Percentiles rank a stretch among this genome's conserved stretches.
These are phyloP conservation scores for Fomitopsis pulvina DNA, from an alignment of 768 basidiomycete species.

Conservation along the genomic window DNA sequence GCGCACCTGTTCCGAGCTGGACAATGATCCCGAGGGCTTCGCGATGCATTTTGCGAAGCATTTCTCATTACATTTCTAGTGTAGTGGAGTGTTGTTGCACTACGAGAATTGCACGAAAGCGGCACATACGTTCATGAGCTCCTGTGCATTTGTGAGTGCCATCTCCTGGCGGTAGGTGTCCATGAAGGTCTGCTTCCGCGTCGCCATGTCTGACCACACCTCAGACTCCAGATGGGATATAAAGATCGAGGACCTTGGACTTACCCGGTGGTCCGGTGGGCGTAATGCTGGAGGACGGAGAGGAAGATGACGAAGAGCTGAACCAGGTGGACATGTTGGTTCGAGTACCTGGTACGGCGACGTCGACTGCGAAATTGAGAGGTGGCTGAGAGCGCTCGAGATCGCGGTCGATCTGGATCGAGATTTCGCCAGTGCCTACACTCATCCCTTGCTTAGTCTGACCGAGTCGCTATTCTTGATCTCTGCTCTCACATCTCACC, in stretches of 20 bases:
- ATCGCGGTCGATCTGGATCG: no score
- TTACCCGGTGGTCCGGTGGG: constrained; percentile 11
- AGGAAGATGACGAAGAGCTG: constrained; percentile 6
- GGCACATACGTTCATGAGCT: constrained; percentile 64
- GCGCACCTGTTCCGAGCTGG: constrained; percentile 64
- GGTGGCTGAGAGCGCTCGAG: no score
- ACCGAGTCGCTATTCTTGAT: no score
- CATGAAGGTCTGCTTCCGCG: constrained; percentile 45
- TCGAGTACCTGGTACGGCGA: no score
- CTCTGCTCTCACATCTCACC: no score
- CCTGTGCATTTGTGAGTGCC: constrained; percentile 69
- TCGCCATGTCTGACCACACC: constrained; percentile 25
- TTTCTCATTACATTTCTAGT: constrained; percentile 41
- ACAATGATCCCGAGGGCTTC: constrained; percentile 66
- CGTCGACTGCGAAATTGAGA: no score
- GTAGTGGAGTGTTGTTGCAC: not conserved
- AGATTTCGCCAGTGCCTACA: no score
- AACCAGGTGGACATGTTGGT: constrained; percentile 6
- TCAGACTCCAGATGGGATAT: not conserved
- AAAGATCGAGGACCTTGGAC: not conserved
- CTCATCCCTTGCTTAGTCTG: no score
- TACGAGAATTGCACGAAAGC: not conserved
- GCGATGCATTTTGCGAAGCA: constrained; percentile 72
- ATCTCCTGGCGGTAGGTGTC: constrained; percentile 62
- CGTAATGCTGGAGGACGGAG: no score